Base-by-base conservation (phyloP, 225 moss, liverwort and hornwort species). In the Pseudisothecium myosuroides region DNA sequence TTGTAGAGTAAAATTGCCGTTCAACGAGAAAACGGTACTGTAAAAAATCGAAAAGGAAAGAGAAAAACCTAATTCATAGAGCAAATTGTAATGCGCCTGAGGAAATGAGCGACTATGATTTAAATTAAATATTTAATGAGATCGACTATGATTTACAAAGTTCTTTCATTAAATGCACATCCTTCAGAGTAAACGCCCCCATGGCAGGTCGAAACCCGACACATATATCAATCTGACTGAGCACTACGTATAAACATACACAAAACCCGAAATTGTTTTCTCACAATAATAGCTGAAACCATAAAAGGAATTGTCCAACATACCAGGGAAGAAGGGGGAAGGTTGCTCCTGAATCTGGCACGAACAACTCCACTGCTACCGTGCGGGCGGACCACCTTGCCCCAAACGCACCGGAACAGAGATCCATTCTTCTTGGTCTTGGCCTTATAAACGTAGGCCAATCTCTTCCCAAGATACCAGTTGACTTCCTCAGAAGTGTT, bases 341-440 rank as follows among this genome's bases (percentile, higher is more conserved):
- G 92, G 75, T 98, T 98, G 87, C 92, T 98, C 92, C 95, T 93
- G 94, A 98, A 98, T 89, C 93, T 95, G 49, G 95, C 96, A 59
- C 96, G 95, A 12, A 98, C 96, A 54, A 98, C 93, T 67, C 98
- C 96, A 64, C 96, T 96, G 91, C 95, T 96, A 41, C 98, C 95
- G 34, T 98, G 98, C 15, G 95, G 88, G 43, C 96, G 95, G 80
- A 85, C 90, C 26, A 98, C 98, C 93, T 98, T 98, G 78, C 98
- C 98, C 96, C 95, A 96, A 52, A 98, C 93, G 75, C 96, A 96
- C 39, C 96, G 96, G 88, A 95, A 98, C 71, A 91, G 90, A 14
- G 95, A 91, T 63, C 96, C 96, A 91, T 98, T 96, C 91, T 94
- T 96, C 91, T 96, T 98, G 49, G 96, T 95, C 90, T 98, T 98